Evolutionary conservation across 169 alveolate species (phyloP), one percentile per base, ranked within the genome.

Genomic region (Amoebophrya sp.): DNA sequence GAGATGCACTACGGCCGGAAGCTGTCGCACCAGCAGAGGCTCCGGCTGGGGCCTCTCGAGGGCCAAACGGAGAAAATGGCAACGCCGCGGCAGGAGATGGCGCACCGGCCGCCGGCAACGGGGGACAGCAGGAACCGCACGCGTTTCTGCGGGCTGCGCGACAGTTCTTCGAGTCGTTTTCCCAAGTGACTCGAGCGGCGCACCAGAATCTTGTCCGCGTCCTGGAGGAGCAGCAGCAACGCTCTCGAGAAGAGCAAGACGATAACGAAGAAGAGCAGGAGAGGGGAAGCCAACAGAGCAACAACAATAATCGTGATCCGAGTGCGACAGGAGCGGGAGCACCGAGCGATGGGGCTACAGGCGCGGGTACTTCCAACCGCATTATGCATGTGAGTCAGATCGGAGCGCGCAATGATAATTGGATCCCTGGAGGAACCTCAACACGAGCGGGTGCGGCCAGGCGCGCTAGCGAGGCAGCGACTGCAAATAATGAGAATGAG

Each of bases 71-170:
- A 18, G 18, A 18, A 18, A 47, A 47, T 18, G 65, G 29, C 65
- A 47, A 47, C n/a, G n/a, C n/a, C n/a, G 65, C 65, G 65, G 65
- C 65, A 18, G 29, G 65, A 18, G 18, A 47, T 18, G 65, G 29
- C 29, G 65, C 65, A 47, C 6, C 6, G 10, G 83, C 33, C 33
- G 2, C 26, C 18, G 26, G 83, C 2, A 26, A 29, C 36, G 36
- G 36, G 83, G 26, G 10, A 18, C 10, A 65, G 10, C 3, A 26
- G 33, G 83, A 65, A 36, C 83, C 83, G 33, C 83, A 65, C 83
- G 83, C 83, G 33, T 65, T 65, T 65, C 33, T 65, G 2, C 83
- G 83, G 36, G 83, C 83, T 29, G 83, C 83, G 33, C 83, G 83
- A 10, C 38, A 65, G 12, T 65, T 65, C 26, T 65, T 65, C 83